Base-by-base conservation (phyloP, 192 early-diverging fungal genomes). In the Physocladia obscura region DNA sequence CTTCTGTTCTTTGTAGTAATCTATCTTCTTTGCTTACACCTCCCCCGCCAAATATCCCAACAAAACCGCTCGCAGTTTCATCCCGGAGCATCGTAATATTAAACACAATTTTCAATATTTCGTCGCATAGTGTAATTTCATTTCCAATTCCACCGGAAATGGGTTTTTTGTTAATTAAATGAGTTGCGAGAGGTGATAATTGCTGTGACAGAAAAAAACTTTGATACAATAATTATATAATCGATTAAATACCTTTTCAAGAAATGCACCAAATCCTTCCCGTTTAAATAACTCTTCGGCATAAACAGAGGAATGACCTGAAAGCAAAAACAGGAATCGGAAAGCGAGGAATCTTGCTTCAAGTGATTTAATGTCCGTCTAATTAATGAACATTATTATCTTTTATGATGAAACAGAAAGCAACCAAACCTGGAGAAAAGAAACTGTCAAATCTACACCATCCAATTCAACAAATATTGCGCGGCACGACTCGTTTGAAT, bases 271-370 rank as follows among this genome's bases (percentile, higher is more conserved):
- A 17, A 62, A 24, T 19, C 22, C n/a, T 15, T 58, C 27, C 19
- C 15, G 2, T 31, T 48, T 56, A 21, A 19, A 21, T 38, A 62
- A 31, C 31, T 40, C 47, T 13, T 29, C 52, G 21, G 65, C 65
- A 35, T 68, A 69, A 13, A 6, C 47, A 17, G 51, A 13, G 4
- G 71, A 61, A 26, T 72, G 57, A 2, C 48, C 82, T 3, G 88
- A 91, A 34, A 87, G 67, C 31, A 93, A 68, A 70, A 92, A 92
- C 8, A 92, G 73, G 54, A 93, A 82, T 47, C 90, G 79, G 40
- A 80, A 74, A 4, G 80, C 67, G 26, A 91, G 73, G 69, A 91
- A 91, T 57, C 82, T 81, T 15, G 81, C 74, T 37, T 88, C 84
- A 4, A 76, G 59, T 19, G 79, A 80, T 26, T 6, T 0, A 29